Conservation (phyloP, 192 early-diverging fungal genomes). For the Diversispora eburnea region DNA sequence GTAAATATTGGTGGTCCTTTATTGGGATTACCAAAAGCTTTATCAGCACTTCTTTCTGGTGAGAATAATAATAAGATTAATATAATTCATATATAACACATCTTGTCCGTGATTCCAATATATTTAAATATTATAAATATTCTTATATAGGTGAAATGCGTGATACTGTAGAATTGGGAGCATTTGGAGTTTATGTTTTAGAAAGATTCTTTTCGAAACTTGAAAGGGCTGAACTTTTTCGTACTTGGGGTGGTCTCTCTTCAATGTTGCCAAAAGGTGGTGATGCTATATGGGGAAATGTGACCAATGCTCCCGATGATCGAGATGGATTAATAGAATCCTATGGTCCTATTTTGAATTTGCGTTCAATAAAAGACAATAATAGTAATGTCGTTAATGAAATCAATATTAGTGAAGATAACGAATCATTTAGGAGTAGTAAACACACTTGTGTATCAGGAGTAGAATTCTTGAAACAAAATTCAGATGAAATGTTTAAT, state of each 20-base stretch:
- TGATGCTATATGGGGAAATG: slow-evolving; percentile 71
- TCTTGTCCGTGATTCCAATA: neutral
- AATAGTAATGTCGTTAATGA: neutral
- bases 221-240: slow-evolving; percentile 72
- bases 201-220: slow-evolving; percentile 80
- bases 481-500: slow-evolving; percentile 46
- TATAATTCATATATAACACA: no score
- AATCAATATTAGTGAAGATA: neutral
- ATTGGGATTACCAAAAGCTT: slow-evolving; percentile 81
- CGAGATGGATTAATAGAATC: slow-evolving; percentile 29
- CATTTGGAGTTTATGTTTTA: slow-evolving; percentile 71
- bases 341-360: slow-evolving; percentile 55
- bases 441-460: slow-evolving; percentile 7
- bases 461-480: slow-evolving; percentile 53
- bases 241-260: slow-evolving; percentile 75
- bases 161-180: slow-evolving; percentile 78
- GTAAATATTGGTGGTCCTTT: slow-evolving; percentile 85
- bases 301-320: slow-evolving; percentile 69
- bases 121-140: neutral
- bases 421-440: neutral
- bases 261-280: slow-evolving; percentile 86
- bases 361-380: slow-evolving; percentile 33
- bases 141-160: slow-evolving; percentile 64
- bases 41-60: slow-evolving; percentile 68
- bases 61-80: neutral